Evolutionary conservation across 2,329 filamentous ascomycete genomes (phyloP).

Genomic region (Colletotrichum horii): DNA sequence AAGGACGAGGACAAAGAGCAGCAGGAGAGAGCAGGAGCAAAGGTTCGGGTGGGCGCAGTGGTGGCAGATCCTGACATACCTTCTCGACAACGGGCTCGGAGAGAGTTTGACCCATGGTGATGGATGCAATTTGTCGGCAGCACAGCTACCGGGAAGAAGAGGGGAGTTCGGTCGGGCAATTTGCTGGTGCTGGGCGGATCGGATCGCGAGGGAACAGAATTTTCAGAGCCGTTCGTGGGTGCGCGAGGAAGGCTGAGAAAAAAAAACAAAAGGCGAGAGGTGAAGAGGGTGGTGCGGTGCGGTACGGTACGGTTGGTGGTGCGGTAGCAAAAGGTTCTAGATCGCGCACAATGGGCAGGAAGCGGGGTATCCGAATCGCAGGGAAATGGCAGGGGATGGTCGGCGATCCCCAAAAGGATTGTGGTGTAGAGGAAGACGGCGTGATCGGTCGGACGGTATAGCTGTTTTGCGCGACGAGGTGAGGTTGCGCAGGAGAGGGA

Average conservation of each 20-base stretch:
- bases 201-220: not conserved
- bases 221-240: slow-evolving; percentile 13
- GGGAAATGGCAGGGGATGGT: slow-evolving; percentile 20
- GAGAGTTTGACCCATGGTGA: slow-evolving; percentile 95
- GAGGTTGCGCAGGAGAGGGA: not conserved
- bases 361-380: slow-evolving; percentile 26
- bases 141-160: slow-evolving; percentile 28
- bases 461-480: slow-evolving; percentile 5
- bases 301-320: slow-evolving; percentile 7
- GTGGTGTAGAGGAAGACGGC: not conserved
- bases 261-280: slow-evolving; percentile 1
- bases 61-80: slow-evolving; percentile 63
- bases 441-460: not conserved
- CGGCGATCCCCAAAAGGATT: slow-evolving; percentile 17
- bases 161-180: slow-evolving; percentile 7
- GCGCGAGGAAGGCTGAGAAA: slow-evolving; percentile 15
- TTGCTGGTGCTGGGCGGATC: not conserved
- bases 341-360: slow-evolving; percentile 26
- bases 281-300: slow-evolving; percentile 7
- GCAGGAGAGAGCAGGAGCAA: not conserved
- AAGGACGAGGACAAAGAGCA: not conserved
- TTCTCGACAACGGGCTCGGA: slow-evolving; percentile 99
- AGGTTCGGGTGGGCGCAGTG: not conserved
- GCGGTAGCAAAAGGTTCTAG: slow-evolving; percentile 26
- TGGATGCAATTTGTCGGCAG: slow-evolving; percentile 31